Conservation (phyloP, 371 early-diverging fungal genomes). For the Smittium mucronatum region DNA sequence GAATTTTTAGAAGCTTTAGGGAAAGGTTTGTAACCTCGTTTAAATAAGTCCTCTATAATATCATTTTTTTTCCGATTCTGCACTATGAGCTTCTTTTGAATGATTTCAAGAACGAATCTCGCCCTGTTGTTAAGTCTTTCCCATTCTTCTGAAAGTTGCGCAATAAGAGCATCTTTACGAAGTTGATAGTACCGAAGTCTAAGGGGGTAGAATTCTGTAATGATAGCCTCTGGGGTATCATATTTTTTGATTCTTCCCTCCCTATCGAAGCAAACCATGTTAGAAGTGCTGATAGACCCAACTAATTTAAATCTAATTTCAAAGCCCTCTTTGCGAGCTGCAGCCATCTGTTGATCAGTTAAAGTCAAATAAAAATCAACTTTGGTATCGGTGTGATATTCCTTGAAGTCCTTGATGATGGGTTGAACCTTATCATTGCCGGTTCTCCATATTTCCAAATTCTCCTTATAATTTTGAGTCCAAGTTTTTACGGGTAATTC, state of each 20-base stretch:
- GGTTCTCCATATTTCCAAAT: conserved; percentile 59
- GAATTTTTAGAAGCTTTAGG: conserved; percentile 30
- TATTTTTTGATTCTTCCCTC: conserved; percentile 86
- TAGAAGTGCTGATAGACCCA: conserved; percentile 58
- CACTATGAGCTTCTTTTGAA: conserved; percentile 67
- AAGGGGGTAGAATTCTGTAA: conserved; percentile 85
- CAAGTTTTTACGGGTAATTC: conserved; percentile 94
- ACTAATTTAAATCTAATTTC: conserved; percentile 75
- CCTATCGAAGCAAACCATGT: conserved; percentile 96
- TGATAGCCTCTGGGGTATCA: conserved; percentile 61
- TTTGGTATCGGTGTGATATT: conserved; percentile 64
- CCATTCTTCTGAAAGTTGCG: conserved; percentile 58
- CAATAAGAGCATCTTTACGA: conserved; percentile 78
- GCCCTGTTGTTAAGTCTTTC: conserved; percentile 79
- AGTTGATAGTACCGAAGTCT: conserved; percentile 77
- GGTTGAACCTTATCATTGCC: conserved; percentile 45
- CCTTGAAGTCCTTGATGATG: conserved; percentile 60
- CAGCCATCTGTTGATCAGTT: conserved; percentile 48
- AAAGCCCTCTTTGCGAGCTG: conserved; percentile 62
- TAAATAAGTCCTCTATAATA: conserved; percentile 63
- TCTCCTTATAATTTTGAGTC: conserved; percentile 92
- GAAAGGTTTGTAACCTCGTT: conserved; percentile 53
- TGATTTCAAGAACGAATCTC: conserved; percentile 88
- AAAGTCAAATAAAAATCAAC: conserved; percentile 80
- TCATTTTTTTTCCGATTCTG: conserved; percentile 77